Base-by-base conservation (phyloP, 2,329 filamentous ascomycete species). In the Xylaria sp. region DNA sequence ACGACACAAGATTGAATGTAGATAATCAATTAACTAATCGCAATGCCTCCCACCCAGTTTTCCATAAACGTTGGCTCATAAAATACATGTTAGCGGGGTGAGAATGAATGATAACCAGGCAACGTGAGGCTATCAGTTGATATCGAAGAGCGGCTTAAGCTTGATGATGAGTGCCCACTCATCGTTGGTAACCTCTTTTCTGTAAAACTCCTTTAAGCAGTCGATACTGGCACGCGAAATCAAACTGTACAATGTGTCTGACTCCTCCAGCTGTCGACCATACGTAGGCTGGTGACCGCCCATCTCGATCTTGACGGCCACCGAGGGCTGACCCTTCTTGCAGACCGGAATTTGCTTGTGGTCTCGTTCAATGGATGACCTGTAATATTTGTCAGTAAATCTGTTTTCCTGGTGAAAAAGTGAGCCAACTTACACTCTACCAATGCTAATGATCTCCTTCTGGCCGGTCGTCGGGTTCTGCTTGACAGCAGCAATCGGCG, bases 291-390 rank as follows among this genome's bases (percentile, higher is more conserved):
- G 94, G 73, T 93, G 91, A 60, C 87, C 78, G 57, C 92, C 93
- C 84, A 87, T 88, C 78, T 99, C 95, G 70, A 99, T 95, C 82
- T 99, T 99, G 79, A 99, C 82, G 18, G 94, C 94, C 8, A 99
- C 95, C 1, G 92, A 95, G n/a, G 95, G 94, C 72, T 96, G 90
- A 55, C 93, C 93, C 78, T 92, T 93, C 77, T 99, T 99, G 80
- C 91, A 96, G 59, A 96, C 82, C 8, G 82, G 84, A 66, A 99
- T 88, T 65, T 94, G 86, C 80, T 99, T 99, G 83, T 99, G 94
- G 68, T 99, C 95, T 73, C 95, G 88, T 76, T 99, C 93, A 71
- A 99, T 99, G 1, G 89, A 92, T 58, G 90, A 90, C n/a, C 92
- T 96, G 70, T 59, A 39, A 37, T 1, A 51, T 52, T 16, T 16